phyloP scores from a whole-genome alignment of 2,329 filamentous ascomycete genomes.

The Calonectria pauciramosa region DNA sequence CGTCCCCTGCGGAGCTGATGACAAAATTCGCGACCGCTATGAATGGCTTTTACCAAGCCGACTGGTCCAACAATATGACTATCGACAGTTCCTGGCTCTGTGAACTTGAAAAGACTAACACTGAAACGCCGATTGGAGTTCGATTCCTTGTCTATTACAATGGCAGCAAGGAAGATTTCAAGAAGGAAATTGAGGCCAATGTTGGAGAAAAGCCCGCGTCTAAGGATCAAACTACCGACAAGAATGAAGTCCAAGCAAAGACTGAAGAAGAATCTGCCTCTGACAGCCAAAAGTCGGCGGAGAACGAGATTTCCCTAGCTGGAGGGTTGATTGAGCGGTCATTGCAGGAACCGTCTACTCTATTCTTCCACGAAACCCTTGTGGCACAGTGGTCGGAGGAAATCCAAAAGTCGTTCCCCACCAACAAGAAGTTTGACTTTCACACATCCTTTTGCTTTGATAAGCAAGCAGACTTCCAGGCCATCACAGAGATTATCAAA shows the following conservation, averaged over 20 bases:
- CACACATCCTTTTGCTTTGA: background rate
- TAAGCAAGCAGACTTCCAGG: background rate
- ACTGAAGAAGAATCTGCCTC: too few relatives aligned
- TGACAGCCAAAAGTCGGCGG: too few relatives aligned
- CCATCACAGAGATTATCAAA: background rate
- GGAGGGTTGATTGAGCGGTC: background rate
- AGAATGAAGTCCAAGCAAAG: background rate
- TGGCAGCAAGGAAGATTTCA: background rate
- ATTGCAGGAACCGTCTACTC: background rate
- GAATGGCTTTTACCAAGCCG: background rate
- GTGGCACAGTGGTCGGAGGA: background rate
- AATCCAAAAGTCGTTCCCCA: background rate
- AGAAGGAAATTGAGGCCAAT: background rate
- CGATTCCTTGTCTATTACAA: background rate
- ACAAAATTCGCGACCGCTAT: background rate
- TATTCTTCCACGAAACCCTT: background rate
- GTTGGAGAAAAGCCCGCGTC: too few relatives aligned
- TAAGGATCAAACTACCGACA: too few relatives aligned
- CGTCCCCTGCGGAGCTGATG: too few relatives aligned
- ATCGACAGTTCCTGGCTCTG: background rate
- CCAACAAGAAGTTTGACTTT: background rate
- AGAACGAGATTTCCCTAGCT: too few relatives aligned
- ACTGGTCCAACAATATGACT: background rate
- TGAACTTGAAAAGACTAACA: background rate
- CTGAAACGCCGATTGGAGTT: background rate